Percentiles rank a stretch among this genome's conserved stretches.
Evolutionary conservation across 2,329 filamentous ascomycete genomes (phyloP).

Genomic region (Bipolaris oryzae): DNA sequence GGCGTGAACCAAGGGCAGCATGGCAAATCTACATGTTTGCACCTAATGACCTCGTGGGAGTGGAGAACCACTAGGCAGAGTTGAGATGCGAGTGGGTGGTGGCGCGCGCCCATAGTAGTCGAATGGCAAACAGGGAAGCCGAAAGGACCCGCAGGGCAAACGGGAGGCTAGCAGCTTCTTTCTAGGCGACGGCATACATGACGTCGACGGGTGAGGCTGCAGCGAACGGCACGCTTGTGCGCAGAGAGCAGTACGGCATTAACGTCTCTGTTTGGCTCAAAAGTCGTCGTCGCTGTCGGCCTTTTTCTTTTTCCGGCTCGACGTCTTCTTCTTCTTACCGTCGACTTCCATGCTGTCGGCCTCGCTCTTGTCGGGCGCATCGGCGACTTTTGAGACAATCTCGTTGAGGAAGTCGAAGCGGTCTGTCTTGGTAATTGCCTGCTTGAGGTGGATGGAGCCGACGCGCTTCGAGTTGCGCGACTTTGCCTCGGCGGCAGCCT

Average conservation of each 20-base stretch:
- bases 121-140: not conserved
- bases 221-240: not conserved
- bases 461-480: slow-evolving; percentile 87
- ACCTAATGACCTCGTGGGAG: not conserved
- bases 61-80: not conserved
- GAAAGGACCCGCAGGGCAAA: not conserved
- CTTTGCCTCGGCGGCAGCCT: slow-evolving; percentile 82
- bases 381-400: slow-evolving; percentile 84
- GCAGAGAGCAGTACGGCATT: not conserved
- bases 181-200: not conserved
- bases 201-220: not conserved
- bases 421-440: slow-evolving; percentile 83
- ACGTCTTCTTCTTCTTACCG: slow-evolving; percentile 53
- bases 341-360: slow-evolving; percentile 51
- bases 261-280: slow-evolving; percentile 21
- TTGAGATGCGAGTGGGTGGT: too few relatives aligned
- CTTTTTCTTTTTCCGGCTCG: slow-evolving; percentile 47
- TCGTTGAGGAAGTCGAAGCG: slow-evolving; percentile 94
- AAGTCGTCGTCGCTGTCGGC: slow-evolving; percentile 47
- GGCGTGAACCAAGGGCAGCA: not conserved
- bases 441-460: slow-evolving; percentile 87
- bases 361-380: slow-evolving; percentile 61
- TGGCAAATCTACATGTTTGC: not conserved
- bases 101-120: not conserved
- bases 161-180: not conserved